Conservation (phyloP, 352 stramenopile genomes). For the Pythium dissimile region DNA sequence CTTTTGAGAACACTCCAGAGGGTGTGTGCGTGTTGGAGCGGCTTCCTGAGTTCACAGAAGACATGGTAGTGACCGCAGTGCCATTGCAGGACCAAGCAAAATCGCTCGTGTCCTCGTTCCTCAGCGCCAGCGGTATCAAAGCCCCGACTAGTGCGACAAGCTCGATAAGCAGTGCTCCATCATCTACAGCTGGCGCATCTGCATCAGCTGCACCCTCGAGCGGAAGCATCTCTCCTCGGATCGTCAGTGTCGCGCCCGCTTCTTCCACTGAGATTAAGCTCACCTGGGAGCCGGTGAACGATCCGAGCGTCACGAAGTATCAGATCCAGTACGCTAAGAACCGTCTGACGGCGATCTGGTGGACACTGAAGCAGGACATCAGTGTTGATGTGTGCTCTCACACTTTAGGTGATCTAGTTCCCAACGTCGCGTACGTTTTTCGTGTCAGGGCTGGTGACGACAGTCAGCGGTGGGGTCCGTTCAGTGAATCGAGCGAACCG, state of each 20-base stretch:
- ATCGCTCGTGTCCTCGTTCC: slow-evolving; percentile 57
- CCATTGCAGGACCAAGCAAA: slow-evolving; percentile 69
- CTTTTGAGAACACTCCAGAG: slow-evolving; percentile 32
- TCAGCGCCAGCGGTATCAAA: slow-evolving; percentile 46
- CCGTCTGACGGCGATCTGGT: slow-evolving; percentile 74
- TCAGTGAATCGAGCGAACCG: slow-evolving; percentile 62
- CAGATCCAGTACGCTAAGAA: slow-evolving; percentile 85
- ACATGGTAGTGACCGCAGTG: slow-evolving; percentile 19
- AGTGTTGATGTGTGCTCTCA: slow-evolving; percentile 46
- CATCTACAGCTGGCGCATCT: background rate
- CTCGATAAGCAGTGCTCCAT: background rate
- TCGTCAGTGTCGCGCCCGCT: slow-evolving; percentile 49
- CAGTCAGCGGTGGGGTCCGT: slow-evolving; percentile 61
- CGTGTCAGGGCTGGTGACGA: slow-evolving; percentile 57
- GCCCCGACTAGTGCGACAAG: slow-evolving; percentile 1
- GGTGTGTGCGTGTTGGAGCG: slow-evolving; percentile 38
- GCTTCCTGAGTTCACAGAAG: slow-evolving; percentile 43
- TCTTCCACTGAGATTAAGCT: slow-evolving; percentile 64
- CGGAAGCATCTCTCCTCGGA: slow-evolving; percentile 37
- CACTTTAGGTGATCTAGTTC: slow-evolving; percentile 46
- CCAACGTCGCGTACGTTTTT: slow-evolving; percentile 69
- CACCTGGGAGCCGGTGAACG: slow-evolving; percentile 68
- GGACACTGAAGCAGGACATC: slow-evolving; percentile 71
- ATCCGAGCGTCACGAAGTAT: slow-evolving; percentile 60
- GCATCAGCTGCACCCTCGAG: background rate